Evolutionary conservation across 2,329 filamentous ascomycete species (phyloP).

Genomic region (Ophiostoma novo-ulmi): DNA sequence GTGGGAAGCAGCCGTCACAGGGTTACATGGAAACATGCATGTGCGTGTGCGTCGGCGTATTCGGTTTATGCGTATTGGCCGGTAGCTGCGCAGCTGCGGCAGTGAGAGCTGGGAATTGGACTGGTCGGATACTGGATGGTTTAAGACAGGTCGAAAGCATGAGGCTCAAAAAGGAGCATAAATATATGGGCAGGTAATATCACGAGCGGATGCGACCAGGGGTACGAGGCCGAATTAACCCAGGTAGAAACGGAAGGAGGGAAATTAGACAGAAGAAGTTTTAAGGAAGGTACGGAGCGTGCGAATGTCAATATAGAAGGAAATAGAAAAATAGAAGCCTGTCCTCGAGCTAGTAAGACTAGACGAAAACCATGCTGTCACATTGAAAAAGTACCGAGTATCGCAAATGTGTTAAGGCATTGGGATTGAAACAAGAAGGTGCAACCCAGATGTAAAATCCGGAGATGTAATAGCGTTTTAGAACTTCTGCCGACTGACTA

Average conservation of each 20-base stretch:
- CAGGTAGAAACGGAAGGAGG: background rate
- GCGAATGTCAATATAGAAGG: background rate
- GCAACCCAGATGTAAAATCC: background rate
- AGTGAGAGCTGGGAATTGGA: background rate
- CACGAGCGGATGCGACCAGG: background rate
- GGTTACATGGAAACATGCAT: constrained; percentile 13
- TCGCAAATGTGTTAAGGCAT: background rate
- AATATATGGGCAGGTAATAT: background rate
- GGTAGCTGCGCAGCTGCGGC: background rate
- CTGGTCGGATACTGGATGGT: background rate
- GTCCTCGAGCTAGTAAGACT: background rate
- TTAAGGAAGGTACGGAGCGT: background rate
- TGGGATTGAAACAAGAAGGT: background rate
- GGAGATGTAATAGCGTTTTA: background rate
- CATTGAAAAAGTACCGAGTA: background rate
- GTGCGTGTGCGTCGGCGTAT: constrained; percentile 16
- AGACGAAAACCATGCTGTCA: background rate
- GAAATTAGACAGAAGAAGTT: background rate
- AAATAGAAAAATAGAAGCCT: background rate
- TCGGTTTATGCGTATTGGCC: background rate
- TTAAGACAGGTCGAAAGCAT: background rate
- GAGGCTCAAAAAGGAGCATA: constrained; percentile 3
- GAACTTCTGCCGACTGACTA: background rate
- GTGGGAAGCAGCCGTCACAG: constrained; percentile 7
- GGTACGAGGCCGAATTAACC: background rate